Base-by-base conservation (phyloP, 2,329 filamentous ascomycete species). In the Colletotrichum truncatum region DNA sequence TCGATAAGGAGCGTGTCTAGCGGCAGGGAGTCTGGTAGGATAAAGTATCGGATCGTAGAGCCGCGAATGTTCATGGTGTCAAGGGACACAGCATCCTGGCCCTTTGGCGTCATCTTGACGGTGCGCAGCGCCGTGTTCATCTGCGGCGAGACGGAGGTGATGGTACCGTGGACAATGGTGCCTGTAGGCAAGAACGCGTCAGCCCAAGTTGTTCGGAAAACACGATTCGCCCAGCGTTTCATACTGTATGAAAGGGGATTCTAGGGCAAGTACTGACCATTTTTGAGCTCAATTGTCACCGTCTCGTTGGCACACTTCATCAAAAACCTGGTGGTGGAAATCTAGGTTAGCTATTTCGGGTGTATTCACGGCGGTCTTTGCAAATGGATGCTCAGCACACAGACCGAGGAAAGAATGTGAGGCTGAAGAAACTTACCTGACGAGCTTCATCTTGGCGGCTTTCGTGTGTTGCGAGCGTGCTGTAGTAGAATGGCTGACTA, bases 221-320 rank as follows among this genome's bases (percentile, higher is more conserved):
- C n/a, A n/a, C n/a, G n/a, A n/a, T n/a, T n/a, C n/a, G n/a, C n/a
- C n/a, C n/a, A n/a, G n/a, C n/a, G n/a, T n/a, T n/a, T 4, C 16
- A 9, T 23, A 6, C 14, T 34, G 28, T 14, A 10, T 30, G 38
- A 36, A 26, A 64, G 43, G 11, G 28, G 43, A 6, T 4, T 4
- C 6, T 12, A 16, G n/a, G 9, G 28, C 16, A 30, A 9, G 10
- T 45, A 72, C 79, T 46, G 84, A 96, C 94, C 96, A 88, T 98
- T 98, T 82, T 99, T 99, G 72, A 99, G 86, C 82, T 99, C 96
- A 80, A 99, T 93, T 45, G 95, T 98, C 74, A 98, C 96, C 74
- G 96, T 97, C 85, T 99, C 96, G 81, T 98, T 98, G 81, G 93
- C 90, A 81, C 95, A 98, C 86, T 99, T 99, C 95, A 98, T 98